Base-by-base conservation (phyloP, 768 basidiomycete genomes). In the Clavulina sp. region DNA sequence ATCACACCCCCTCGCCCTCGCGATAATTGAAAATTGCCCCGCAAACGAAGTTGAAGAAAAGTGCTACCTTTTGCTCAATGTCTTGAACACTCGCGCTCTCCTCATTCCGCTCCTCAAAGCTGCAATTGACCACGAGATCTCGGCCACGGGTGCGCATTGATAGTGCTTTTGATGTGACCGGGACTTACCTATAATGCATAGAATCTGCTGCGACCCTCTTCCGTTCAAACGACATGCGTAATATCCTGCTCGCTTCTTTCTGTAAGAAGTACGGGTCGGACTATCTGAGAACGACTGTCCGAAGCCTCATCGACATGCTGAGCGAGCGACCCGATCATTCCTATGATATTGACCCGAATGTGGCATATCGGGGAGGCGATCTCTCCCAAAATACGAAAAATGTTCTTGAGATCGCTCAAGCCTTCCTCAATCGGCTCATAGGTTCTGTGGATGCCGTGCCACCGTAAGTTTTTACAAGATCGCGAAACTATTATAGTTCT, bases 201-300 rank as follows among this genome's bases (percentile, higher is more conserved):
- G n/a, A 63, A 88, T 91, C 77, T 36, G 80, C 72, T 57, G 86
- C 92, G 56, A 71, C 79, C n/a, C 67, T 96, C 5, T 95, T 96
- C 69, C 73, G 92, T 48, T 73, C 83, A 54, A 95, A 93, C 63
- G 81, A 84, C 2, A 84, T 84, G 1, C 87, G 81, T 58, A 84
- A 84, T n/a, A 70, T 84, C 40, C 80, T 96, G 53, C 66, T 95
- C 41, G 86, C 86, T 4, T 77, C 80, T 1, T 92, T 92, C 58
- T 86, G 85, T 3, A 79, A 73, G 60, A 77, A 83, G n/a, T 86
- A 91, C 55, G 92, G 91, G 3, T 95, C 93, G 63, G 79, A 80
- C 52, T 95, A 93, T 63, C 69, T 95, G n/a, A 75, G 89, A 19
- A 76, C 73, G 41, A 71, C 92, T 23, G 74, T 93, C 43, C 69